Conservation (phyloP, 495 filamentous ascomycete genomes). For the Xylaria nigripes region DNA sequence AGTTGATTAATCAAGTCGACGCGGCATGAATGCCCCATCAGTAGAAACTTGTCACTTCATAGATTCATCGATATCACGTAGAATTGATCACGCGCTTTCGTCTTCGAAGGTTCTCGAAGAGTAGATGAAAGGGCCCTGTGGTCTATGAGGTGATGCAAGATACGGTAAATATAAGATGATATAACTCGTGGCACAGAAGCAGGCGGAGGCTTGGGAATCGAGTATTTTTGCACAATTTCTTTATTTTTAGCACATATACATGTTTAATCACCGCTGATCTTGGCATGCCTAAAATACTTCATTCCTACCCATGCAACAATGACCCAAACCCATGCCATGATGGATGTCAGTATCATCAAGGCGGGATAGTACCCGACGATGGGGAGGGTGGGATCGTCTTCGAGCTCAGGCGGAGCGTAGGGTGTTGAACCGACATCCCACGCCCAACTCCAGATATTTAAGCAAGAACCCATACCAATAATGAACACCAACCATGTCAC, state of each 20-base stretch:
- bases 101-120: no score
- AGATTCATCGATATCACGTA: no score
- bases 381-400: slow-evolving; percentile 86
- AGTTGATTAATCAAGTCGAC: no score
- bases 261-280: slow-evolving; percentile 52
- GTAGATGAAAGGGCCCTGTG: no score
- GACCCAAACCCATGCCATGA: slow-evolving; percentile 99
- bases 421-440: slow-evolving; percentile 98
- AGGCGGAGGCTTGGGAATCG: no score
- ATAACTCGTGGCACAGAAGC: no score
- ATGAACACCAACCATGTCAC: slow-evolving; percentile 94
- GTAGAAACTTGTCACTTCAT: no score
- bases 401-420: slow-evolving; percentile 83
- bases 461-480: slow-evolving; percentile 86
- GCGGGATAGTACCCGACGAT: slow-evolving; percentile 97
- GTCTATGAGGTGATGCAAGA: no score
- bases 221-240: background rate
- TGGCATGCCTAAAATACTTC: slow-evolving; percentile 98
- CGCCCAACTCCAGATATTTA: slow-evolving; percentile 99
- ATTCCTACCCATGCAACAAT: slow-evolving; percentile 95
- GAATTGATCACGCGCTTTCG: no score
- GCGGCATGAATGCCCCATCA: no score
- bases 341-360: slow-evolving; percentile 78
- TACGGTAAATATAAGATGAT: no score
- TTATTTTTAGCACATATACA: background rate